Percentiles rank a stretch among this genome's conserved stretches.
Conservation (phyloP, 169 alveolate species). For the Plasmodium gonderi region DNA sequence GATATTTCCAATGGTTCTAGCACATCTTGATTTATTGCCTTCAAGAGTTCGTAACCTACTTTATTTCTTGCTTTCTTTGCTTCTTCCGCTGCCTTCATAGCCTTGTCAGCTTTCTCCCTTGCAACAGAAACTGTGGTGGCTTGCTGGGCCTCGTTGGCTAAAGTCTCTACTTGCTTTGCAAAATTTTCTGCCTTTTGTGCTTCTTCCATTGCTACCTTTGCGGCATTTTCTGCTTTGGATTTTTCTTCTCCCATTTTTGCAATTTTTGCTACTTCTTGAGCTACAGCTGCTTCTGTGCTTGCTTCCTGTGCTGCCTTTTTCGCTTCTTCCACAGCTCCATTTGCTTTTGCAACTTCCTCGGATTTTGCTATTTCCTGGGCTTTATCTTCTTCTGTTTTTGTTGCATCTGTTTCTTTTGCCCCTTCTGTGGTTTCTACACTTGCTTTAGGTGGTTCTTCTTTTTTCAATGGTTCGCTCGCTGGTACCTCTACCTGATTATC, state of each 20-base stretch:
- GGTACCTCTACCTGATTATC: too few relatives aligned
- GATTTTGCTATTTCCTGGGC: not conserved
- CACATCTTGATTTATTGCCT: not conserved
- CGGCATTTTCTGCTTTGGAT: too few relatives aligned
- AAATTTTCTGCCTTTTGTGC: not conserved
- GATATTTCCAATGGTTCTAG: not conserved
- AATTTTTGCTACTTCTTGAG: not conserved
- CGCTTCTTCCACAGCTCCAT: not conserved
- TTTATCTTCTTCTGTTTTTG: not conserved
- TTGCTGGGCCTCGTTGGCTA: not conserved
- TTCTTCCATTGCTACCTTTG: not conserved
- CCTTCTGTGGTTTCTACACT: not conserved
- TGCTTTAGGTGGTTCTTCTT: too few relatives aligned
- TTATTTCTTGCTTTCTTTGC: not conserved
- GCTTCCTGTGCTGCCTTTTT: too few relatives aligned
- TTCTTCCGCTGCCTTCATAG: not conserved
- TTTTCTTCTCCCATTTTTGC: not conserved
- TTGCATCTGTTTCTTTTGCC: not conserved
- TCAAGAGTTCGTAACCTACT: not conserved
- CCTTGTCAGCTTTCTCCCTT: not conserved
- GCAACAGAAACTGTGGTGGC: too few relatives aligned
- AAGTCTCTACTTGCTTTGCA: not conserved
- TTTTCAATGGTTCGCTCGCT: too few relatives aligned
- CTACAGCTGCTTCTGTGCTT: not conserved
- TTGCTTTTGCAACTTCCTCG: not conserved